Conservation (phyloP, 106 monocot species). For the Allium cepa region DNA sequence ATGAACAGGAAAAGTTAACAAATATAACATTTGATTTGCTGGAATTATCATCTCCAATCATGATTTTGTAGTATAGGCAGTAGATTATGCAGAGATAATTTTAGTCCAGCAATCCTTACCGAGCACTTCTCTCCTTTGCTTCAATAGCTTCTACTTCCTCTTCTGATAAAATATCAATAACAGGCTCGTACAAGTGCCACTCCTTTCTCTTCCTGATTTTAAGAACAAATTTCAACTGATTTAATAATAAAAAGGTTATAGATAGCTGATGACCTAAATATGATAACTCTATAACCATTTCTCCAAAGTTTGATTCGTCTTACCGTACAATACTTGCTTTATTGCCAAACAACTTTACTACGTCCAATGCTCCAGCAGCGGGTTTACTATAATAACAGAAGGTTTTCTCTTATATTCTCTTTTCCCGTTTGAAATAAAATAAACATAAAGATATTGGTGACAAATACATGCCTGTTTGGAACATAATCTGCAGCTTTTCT, state of each 20-base stretch:
- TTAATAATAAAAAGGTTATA: too few relatives aligned
- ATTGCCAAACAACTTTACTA: constrained; percentile 66
- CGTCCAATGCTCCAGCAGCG: constrained; percentile 49
- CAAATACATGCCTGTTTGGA: constrained; percentile 33
- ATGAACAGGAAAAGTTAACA: background rate
- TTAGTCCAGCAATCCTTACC: constrained; percentile 14
- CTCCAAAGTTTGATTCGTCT: constrained; percentile 2
- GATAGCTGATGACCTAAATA: too few relatives aligned
- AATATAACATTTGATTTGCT: too few relatives aligned
- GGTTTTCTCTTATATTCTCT: background rate
- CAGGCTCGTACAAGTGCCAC: constrained; percentile 77
- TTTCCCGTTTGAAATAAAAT: constrained; percentile 4
- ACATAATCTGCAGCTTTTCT: constrained; percentile 48
- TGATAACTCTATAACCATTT: background rate
- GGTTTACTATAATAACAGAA: constrained; percentile 45
- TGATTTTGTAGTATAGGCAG: too few relatives aligned
- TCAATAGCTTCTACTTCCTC: constrained; percentile 70
- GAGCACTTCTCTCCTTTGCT: constrained; percentile 59
- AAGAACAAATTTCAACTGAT: background rate
- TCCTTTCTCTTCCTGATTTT: constrained; percentile 66
- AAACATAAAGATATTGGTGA: background rate
- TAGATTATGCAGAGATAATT: too few relatives aligned
- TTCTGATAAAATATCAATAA: constrained; percentile 70
- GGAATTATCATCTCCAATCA: too few relatives aligned
- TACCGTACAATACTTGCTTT: constrained; percentile 80